Percentiles rank a stretch among this genome's conserved stretches.
These are phyloP conservation scores for Linderniella brevidens DNA, from an alignment of 257 asterid species.

Conservation along the genomic window DNA sequence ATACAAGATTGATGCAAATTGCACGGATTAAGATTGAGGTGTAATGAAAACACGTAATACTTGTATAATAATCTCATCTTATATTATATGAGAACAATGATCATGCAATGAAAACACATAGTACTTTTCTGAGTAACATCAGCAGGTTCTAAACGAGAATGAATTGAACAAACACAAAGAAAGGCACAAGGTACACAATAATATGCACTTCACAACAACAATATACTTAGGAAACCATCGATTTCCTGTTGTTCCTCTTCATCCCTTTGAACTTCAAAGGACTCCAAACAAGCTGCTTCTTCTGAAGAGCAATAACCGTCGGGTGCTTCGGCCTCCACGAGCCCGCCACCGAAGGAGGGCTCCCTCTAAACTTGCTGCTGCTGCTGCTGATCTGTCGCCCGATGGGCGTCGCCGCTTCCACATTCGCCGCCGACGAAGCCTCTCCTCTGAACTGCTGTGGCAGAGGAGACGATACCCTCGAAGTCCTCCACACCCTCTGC, in stretches of 20 bases:
- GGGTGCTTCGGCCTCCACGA: constrained; percentile 56
- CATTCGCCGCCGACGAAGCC: constrained; percentile 10
- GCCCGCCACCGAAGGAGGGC: constrained; percentile 27
- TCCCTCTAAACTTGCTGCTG: constrained; percentile 50
- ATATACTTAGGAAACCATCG: constrained; percentile 9
- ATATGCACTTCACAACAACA: too few relatives aligned
- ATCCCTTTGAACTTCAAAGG: constrained; percentile 33
- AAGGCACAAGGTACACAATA: too few relatives aligned
- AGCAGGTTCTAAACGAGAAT: too few relatives aligned
- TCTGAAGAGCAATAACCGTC: constrained; percentile 41
- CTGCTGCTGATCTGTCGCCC: constrained; percentile 9
- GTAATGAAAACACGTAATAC: too few relatives aligned
- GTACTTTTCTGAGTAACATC: too few relatives aligned
- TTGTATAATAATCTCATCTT: too few relatives aligned
- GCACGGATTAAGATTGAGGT: too few relatives aligned
- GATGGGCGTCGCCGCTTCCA: constrained; percentile 27
- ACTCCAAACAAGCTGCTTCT: constrained; percentile 50
- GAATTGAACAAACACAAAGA: too few relatives aligned
- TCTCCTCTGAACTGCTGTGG: constrained; percentile 21
- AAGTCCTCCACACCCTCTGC: constrained; percentile 48
- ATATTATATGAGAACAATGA: too few relatives aligned
- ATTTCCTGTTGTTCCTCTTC: constrained; percentile 22
- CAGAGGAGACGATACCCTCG: constrained; percentile 53
- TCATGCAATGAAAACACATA: too few relatives aligned
- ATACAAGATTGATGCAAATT: too few relatives aligned